Base-by-base conservation (phyloP, 78 protist species). In the Dictyostelium citrinum region DNA sequence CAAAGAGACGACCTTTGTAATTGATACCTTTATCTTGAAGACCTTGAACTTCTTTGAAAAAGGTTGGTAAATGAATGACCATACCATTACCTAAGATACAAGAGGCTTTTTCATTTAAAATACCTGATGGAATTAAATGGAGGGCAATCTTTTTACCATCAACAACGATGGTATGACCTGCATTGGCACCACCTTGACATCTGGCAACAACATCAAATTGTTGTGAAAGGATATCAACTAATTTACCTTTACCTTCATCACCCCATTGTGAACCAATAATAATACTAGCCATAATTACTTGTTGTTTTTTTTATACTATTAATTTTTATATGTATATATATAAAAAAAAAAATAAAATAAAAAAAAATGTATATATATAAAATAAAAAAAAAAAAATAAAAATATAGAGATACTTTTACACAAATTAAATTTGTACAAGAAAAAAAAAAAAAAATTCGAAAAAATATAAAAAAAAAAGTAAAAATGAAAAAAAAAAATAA, bases 231-330 rank as follows among this genome's bases (percentile, higher is more conserved):
- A 96, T 77, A 86, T 98, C 99, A 16, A 98, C 99, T 9, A 98
- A 90, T 95, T 98, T 98, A 49, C 99, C 99, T 90, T 98, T 98
- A 77, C 99, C 99, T 61, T 97, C 99, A 92, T 98, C 99, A 37
- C 99, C 99, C 99, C 99, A 98, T 88, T 88, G 93, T 61, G 85
- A 78, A 31, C 93, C 93, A 78, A 88, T 88, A 78, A 88, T 88
- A 78, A 88, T 88, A 33, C 79, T 60, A n/a, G 93, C 93, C 93
- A 88, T 88, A 20, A 0, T 58, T 60, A 20, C 7, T 68, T 27
- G 9, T 60, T 60, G 29, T 64, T 27, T 64, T 27, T 64, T 64
- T 64, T 24, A 11, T 64, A 22, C 22, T 64, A 55, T 55, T 55
- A 55, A 55, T 64, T 64, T 64, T 64, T 64, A 27, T 64, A 27